Evolutionary conservation across 805 yeast genomes (phyloP), one percentile per base, ranked within the genome.

Genomic region (Zygotorulaspora chibaensis): DNA sequence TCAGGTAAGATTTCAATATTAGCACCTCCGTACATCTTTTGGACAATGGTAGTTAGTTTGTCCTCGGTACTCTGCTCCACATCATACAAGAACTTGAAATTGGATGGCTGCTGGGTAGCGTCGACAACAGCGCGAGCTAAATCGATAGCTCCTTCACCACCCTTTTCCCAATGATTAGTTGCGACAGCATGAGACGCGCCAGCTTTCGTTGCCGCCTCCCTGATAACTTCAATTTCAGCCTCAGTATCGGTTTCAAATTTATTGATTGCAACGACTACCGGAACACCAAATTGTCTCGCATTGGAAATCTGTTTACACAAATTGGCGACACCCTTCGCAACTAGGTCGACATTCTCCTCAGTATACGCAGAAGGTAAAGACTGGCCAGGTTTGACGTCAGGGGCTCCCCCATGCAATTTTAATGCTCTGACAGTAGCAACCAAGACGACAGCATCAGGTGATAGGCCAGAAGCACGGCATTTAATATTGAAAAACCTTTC

Each of bases 401-500:
- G 90, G 40, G 95, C 98, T 53, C 97, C 98, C 50, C 98, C 98
- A 64, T 91, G 98, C 46, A 87, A 80, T 70, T 91, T 91, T 68
- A 91, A 79, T n/a, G 98, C 98, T 63, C 97, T 77, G 2, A 91
- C 93, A 28, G 98, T 91, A 31, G 97, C 96, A 47, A 91, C 98
- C 58, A 91, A 79, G 36, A 91, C 96, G 45, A 91, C 91, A 33
- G 85, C 85, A 65, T 90, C 95, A 31, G 98, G 98, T 33, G 75
- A 70, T 47, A 86, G 75, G 3, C 96, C 96, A 33, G 95, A 84
- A 15, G 95, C 77, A 66, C 98, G 83, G 68, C 97, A 89, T 73
- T 91, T 91, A 68, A 91, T 91, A 73, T 91, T 88, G 70, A 91
- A 79, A 72, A 91, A 91, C 61, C 98, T 79, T 74, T 91, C 99